Conservation (phyloP, 78 protist genomes). For the Protostelium mycophagum region DNA sequence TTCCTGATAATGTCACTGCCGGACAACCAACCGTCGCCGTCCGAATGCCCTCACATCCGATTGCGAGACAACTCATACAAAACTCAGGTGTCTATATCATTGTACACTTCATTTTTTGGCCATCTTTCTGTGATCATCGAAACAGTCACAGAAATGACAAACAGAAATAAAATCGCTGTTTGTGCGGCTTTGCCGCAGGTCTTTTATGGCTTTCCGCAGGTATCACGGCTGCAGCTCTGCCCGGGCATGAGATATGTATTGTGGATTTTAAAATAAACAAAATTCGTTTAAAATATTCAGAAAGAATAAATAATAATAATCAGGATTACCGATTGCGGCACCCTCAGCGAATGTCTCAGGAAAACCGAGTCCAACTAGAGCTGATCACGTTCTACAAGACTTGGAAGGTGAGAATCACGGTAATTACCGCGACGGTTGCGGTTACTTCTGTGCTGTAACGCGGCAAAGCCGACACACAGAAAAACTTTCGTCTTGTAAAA, state of each 20-base stretch:
- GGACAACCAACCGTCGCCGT: slow-evolving; percentile 69
- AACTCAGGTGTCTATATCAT: neutral
- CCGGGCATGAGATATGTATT: no score
- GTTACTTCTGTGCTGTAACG: neutral
- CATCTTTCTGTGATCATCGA: no score
- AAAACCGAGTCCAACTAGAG: slow-evolving; percentile 9
- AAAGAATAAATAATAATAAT: neutral
- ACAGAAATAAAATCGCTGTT: no score
- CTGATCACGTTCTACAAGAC: slow-evolving; percentile 11
- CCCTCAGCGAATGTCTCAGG: slow-evolving; percentile 13
- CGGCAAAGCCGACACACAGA: no score
- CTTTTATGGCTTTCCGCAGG: no score
- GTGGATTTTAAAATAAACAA: neutral
- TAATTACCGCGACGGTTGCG: neutral
- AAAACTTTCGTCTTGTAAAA: no score
- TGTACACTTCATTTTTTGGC: no score
- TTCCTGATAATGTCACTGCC: slow-evolving; percentile 28
- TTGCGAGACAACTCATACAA: neutral
- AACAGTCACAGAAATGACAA: no score
- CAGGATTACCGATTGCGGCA: slow-evolving; percentile 8
- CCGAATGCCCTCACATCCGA: slow-evolving; percentile 55
- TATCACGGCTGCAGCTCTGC: no score
- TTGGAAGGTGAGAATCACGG: neutral
- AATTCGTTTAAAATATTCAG: neutral
- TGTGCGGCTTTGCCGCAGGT: no score